A percentile compares a stretch with the other conserved stretches of the same genome.
phyloP scores from a whole-genome alignment of 352 stramenopile species.

The Phytophthora nicotianae region DNA sequence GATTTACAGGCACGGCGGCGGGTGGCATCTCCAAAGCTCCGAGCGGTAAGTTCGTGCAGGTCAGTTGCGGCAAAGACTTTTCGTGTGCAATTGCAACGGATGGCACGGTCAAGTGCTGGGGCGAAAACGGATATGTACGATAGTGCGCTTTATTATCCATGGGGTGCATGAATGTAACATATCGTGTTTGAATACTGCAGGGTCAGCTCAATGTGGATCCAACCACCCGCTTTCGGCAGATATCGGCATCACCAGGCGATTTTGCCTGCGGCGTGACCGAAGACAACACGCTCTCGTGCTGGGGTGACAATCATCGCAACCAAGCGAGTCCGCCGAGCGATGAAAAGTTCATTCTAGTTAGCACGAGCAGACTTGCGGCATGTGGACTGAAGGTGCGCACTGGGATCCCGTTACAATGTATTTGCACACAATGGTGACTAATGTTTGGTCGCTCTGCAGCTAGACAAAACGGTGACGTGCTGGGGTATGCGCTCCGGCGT shows the following conservation, averaged over 20 bases:
- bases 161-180: background rate
- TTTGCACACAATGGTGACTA: background rate
- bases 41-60: constrained; percentile 70
- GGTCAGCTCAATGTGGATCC: constrained; percentile 54
- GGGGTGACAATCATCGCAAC: constrained; percentile 75
- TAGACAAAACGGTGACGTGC: constrained; percentile 63
- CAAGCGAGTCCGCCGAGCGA: constrained; percentile 53
- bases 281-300: constrained; percentile 61
- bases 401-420: background rate
- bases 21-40: constrained; percentile 45
- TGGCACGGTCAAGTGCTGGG: constrained; percentile 63
- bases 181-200: constrained; percentile 24
- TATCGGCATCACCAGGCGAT: constrained; percentile 65
- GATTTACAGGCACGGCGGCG: constrained; percentile 35
- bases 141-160: too few species aligned
- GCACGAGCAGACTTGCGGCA: constrained; percentile 63
- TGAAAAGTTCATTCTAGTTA: constrained; percentile 68
- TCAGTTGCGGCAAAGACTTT: constrained; percentile 76
- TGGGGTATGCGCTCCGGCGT: constrained; percentile 79
- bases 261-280: constrained; percentile 72
- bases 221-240: constrained; percentile 55
- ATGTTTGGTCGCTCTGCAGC: constrained; percentile 28
- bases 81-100: constrained; percentile 62
- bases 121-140: constrained; percentile 62
- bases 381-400: constrained; percentile 62